These are phyloP conservation scores for Epichloe uncinata DNA, from an alignment of 2,329 filamentous ascomycete species.

Conservation along the genomic window DNA sequence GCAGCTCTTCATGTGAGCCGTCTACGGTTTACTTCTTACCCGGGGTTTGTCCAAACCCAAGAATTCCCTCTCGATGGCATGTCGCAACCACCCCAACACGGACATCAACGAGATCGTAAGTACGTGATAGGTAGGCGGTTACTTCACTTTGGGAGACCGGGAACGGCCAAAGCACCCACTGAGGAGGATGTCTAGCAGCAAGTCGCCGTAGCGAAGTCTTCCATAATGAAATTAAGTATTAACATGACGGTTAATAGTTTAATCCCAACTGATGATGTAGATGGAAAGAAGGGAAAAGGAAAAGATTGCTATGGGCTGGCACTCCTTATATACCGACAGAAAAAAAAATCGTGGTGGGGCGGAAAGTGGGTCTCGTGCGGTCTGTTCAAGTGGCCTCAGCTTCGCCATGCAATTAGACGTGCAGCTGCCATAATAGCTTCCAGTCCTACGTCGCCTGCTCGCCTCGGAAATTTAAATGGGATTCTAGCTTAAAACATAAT, in stretches of 20 bases:
- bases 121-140: slow-evolving; percentile 32
- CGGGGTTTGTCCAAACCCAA: background rate
- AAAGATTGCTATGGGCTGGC: slow-evolving; percentile 1
- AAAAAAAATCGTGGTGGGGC: slow-evolving; percentile 1
- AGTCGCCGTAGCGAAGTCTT: slow-evolving; percentile 39
- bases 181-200: slow-evolving; percentile 36
- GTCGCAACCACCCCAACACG: slow-evolving; percentile 40
- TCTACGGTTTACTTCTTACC: background rate
- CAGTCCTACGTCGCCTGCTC: too few relatives aligned
- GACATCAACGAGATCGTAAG: slow-evolving; percentile 26
- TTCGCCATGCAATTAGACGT: too few relatives aligned
- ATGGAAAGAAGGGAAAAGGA: slow-evolving; percentile 18
- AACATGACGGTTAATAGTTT: slow-evolving; percentile 38
- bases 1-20: background rate
- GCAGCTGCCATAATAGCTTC: too few relatives aligned
- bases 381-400: too few relatives aligned
- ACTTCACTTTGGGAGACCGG: slow-evolving; percentile 37
- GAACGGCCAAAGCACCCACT: slow-evolving; percentile 42
- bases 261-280: slow-evolving; percentile 32
- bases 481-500: too few relatives aligned
- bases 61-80: slow-evolving; percentile 12
- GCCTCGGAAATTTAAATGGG: too few relatives aligned
- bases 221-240: slow-evolving; percentile 28
- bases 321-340: slow-evolving; percentile 8
- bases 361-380: background rate